Evolutionary conservation across 768 basidiomycete genomes (phyloP), one percentile per base, ranked within the genome.

Genomic region (Auricularia auricula-judae): DNA sequence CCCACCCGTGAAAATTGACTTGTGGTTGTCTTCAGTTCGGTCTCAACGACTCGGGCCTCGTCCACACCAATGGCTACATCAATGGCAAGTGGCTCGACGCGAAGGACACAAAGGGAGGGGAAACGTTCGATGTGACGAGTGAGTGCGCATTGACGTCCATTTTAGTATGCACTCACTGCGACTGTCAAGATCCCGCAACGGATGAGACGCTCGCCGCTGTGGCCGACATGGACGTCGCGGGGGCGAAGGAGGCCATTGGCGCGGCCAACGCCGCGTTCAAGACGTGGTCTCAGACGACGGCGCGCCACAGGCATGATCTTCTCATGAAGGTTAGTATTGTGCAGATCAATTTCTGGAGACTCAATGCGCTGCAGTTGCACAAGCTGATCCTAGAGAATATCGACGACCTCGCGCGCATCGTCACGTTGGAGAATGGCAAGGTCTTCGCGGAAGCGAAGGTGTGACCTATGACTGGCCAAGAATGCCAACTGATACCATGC

Each of bases 351-450:
- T 29, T 29, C 29, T 29, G 29, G 29, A 29, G 29, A 29, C 29
- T 29, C 29, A 29, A 29, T 29, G 29, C 29, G 29, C 29, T 29
- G 29, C 47, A 51, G 47, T 81, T 97, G 66, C 88, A 82, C 74
- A 74, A 76, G 21, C 80, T 96, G 63, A 88, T 96, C 88, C 79
- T 84, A 68, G 84, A 91, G 71, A 84, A 97, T 72, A 78, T 86
- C 43, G 93, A 97, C 42, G 97, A 99, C 73, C 79, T 99, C 44
- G 84, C 85, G 2, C 83, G 89, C 54, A 83, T 99, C 65, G 91
- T 97, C 4, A 59, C 56, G 8, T 23, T 59, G 29, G 97, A 99
- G 78, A 99, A 99, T 71, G 97, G 97, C 43, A 99, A 98, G 77
- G 82, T 93, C 5, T 76, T 97, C 56, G 77, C 79, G 0, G 94